These are phyloP conservation scores for Sugiyamaella neomexicana DNA, from an alignment of 1,139 yeast genomes.

Conservation along the genomic window DNA sequence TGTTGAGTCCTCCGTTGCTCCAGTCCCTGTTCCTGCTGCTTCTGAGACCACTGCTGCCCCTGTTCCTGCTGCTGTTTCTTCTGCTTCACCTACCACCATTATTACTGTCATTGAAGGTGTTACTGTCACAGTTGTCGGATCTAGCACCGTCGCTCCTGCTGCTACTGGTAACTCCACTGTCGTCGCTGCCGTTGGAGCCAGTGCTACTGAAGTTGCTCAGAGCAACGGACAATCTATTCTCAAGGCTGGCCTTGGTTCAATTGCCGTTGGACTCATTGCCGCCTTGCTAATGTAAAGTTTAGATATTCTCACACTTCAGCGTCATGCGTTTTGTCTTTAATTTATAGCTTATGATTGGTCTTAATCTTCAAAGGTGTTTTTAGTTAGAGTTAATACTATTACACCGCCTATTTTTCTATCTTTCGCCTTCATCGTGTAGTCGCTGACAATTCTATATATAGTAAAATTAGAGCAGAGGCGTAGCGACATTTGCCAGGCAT, in stretches of 20 bases:
- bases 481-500: too few species aligned
- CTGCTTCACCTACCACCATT: conserved; percentile 25
- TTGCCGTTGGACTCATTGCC: conserved; percentile 26
- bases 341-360: background rate
- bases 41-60: conserved; percentile 34
- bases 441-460: too few species aligned
- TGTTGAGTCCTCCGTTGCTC: conserved; percentile 26
- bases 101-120: conserved; percentile 36
- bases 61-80: conserved; percentile 22
- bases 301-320: background rate
- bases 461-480: too few species aligned
- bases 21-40: conserved; percentile 35
- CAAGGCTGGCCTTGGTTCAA: conserved; percentile 29
- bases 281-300: conserved; percentile 23
- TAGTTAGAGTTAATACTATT: background rate
- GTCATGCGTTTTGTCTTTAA: background rate
- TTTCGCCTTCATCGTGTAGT: too few species aligned
- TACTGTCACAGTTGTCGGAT: conserved; percentile 35
- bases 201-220: conserved; percentile 25
- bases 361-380: background rate
- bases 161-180: conserved; percentile 11
- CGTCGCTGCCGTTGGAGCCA: conserved; percentile 13
- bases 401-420: background rate
- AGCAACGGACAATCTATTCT: conserved; percentile 28
- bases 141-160: conserved; percentile 25